Evolutionary conservation across 2,329 filamentous ascomycete genomes (phyloP).

Genomic region (Talaromyces sp.): DNA sequence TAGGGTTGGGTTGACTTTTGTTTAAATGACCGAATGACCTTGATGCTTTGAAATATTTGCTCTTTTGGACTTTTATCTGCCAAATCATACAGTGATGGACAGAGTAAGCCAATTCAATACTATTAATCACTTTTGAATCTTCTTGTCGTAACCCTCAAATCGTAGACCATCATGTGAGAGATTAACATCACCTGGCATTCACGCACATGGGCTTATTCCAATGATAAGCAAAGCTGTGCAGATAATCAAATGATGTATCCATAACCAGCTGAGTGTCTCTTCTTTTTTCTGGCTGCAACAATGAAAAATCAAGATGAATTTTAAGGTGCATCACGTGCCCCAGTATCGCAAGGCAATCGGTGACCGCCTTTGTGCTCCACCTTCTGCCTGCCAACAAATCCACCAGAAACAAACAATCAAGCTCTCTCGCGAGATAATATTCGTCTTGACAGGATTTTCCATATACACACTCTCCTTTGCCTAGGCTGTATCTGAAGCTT

Average conservation of each 20-base stretch:
- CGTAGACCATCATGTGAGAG: not conserved
- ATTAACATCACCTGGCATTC: not conserved
- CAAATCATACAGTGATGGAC: not conserved
- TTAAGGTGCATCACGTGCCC: not conserved
- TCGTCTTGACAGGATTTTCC: not conserved
- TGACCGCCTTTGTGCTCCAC: conserved; percentile 13
- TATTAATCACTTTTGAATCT: not conserved
- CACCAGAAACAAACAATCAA: conserved; percentile 9
- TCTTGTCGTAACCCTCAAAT: not conserved
- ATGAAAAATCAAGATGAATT: not conserved
- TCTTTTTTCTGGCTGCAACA: no score
- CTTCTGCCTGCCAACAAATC: conserved; percentile 4
- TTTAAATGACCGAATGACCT: not conserved
- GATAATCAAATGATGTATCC: not conserved
- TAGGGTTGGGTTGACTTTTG: not conserved
- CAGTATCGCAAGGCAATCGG: not conserved
- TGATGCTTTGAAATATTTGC: not conserved
- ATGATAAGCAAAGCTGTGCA: not conserved
- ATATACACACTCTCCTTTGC: not conserved
- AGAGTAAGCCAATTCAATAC: not conserved
- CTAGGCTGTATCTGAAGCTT: not conserved
- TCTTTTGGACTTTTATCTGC: not conserved
- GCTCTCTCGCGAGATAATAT: not conserved
- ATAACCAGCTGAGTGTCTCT: not conserved
- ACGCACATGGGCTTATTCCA: not conserved